These are phyloP conservation scores for Marasmius oreades DNA, from an alignment of 1,284 basidiomycete genomes.

Conservation along the genomic window DNA sequence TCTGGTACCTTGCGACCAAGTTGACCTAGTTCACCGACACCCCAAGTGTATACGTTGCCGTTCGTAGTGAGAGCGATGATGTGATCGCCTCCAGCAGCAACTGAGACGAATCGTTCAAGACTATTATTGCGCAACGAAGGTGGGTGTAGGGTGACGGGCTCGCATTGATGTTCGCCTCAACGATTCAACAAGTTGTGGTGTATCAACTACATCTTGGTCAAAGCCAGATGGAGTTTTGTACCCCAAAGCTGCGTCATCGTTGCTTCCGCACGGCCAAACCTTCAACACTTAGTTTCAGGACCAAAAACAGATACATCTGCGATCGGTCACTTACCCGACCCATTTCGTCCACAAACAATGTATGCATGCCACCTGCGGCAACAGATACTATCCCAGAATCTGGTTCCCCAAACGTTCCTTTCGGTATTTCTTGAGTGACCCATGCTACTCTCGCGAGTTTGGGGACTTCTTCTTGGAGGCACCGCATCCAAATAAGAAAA, in stretches of 20 bases:
- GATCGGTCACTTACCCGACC: constrained; percentile 48
- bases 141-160: constrained; percentile 53
- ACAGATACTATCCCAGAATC: constrained; percentile 53
- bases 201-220: constrained; percentile 12
- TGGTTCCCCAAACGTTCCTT: constrained; percentile 6
- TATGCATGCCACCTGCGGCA: constrained; percentile 71
- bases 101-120: constrained; percentile 53
- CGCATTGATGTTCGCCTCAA: constrained; percentile 55
- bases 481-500: background rate
- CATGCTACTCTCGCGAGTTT: background rate
- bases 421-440: background rate
- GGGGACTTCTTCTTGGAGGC: background rate
- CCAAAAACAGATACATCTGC: background rate
- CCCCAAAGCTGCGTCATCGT: constrained; percentile 83
- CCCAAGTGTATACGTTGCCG: constrained; percentile 74
- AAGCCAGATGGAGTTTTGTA: constrained; percentile 1
- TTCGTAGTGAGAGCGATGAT: constrained; percentile 71
- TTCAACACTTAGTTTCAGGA: constrained; percentile 28
- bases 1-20: constrained; percentile 71
- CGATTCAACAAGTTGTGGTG: constrained; percentile 59
- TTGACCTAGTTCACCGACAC: constrained; percentile 73
- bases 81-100: constrained; percentile 75
- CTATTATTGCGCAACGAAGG: constrained; percentile 36
- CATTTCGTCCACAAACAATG: constrained; percentile 63
- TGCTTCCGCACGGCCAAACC: constrained; percentile 78